Base-by-base conservation (phyloP, 2,329 filamentous ascomycete genomes). In the Pestalotiopsis sp. region DNA sequence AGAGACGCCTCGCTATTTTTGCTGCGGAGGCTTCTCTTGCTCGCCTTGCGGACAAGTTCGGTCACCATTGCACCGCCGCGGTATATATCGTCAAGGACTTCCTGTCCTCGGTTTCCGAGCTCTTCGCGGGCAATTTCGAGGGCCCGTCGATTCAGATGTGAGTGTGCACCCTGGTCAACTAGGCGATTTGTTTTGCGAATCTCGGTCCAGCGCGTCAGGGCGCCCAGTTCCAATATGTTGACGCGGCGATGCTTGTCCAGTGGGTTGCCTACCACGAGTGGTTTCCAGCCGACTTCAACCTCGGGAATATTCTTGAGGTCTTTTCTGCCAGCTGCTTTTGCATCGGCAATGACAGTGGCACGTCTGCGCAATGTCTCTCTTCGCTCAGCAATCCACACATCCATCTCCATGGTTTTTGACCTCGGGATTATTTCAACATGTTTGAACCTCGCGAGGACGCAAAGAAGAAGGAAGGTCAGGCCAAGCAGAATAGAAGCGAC, bases 191-290 rank as follows among this genome's bases (percentile, higher is more conserved):
- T 87, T 72, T 81, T 85, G 70, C 88, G 83, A 70, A 95, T 93
- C 78, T 94, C 92, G 27, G 88, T 91, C 90, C 91, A 95, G 56
- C 92, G 83, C 64, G 87, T 91, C 83, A 91, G 82, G 45, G 82
- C 80, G 0, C 92, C 92, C 69, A 93, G 80, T 77, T 95, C 92
- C 17, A 95, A 81, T 27, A 93, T 77, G 76, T 88, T 93, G 85
- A 94, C 89, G 70, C 90, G 86, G 64, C 92, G 85, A 74, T 87
- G 88, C 78, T 89, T 91, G 61, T 90, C 88, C 59, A 87, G 88
- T 13, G 92, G 91, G 75, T 92, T 91, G 13, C 92, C 92, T 75
- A 93, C 88, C 71, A 94, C 87, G 36, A 90, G 84, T 1, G 92
- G 90, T 68, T 88, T 88, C 91, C 90, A 94, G 61, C 74, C 76